Conservation (phyloP, 2,329 filamentous ascomycete genomes). For the Botrytis porri region DNA sequence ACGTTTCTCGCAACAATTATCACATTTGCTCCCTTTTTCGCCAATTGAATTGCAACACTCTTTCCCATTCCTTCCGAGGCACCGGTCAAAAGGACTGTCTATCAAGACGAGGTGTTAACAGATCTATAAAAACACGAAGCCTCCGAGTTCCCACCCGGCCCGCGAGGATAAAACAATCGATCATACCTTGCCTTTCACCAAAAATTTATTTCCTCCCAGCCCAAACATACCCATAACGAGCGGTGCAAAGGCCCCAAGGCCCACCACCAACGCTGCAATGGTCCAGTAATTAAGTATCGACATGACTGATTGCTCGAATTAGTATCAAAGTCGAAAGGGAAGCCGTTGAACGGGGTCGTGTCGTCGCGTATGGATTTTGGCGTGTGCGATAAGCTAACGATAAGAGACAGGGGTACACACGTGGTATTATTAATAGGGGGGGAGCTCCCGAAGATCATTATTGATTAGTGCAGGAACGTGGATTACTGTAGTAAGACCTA, state of each 20-base stretch:
- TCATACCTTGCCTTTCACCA: constrained; percentile 76
- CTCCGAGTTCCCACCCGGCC: too few relatives aligned
- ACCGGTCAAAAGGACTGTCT: constrained; percentile 89
- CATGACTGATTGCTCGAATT: not conserved
- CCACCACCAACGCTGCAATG: not conserved
- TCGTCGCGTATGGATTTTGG: not conserved
- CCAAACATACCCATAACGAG: constrained; percentile 57
- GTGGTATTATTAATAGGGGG: not conserved
- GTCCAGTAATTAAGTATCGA: not conserved
- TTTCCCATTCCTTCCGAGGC: constrained; percentile 91
- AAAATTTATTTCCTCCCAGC: constrained; percentile 73
- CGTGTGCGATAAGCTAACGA: not conserved
- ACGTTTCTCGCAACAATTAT: constrained; percentile 79
- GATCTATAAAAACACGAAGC: not conserved
- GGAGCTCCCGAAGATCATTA: not conserved
- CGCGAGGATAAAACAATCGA: not conserved
- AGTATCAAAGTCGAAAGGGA: not conserved
- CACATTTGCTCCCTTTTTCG: constrained; percentile 80
- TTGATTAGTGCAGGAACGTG: not conserved
- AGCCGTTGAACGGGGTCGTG: not conserved
- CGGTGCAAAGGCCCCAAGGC: constrained; percentile 21
- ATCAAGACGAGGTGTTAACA: constrained; percentile 22
- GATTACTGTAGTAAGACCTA: not conserved
- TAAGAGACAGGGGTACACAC: not conserved
- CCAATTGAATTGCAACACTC: constrained; percentile 68